Conservation (phyloP, 305 asterid species). For the Plantago lanceolata region DNA sequence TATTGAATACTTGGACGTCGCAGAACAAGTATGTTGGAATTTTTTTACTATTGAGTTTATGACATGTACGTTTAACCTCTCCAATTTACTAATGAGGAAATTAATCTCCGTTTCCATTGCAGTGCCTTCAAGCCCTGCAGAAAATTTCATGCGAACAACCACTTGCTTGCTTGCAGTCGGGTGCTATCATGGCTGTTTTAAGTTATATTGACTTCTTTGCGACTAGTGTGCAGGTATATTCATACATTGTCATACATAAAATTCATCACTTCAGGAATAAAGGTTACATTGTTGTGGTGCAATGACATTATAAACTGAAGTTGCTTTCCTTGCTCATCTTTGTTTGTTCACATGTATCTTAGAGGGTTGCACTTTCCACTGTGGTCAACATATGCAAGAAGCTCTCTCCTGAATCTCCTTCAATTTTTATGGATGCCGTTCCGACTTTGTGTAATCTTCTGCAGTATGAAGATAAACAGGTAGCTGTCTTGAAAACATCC, state of each 20-base stretch:
- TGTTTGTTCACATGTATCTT: constrained; percentile 24
- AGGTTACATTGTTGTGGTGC: constrained; percentile 10
- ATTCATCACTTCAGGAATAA: neutral
- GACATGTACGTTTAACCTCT: neutral
- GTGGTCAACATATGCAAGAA: constrained; percentile 85
- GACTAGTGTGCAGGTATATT: constrained; percentile 80
- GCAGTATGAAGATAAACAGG: constrained; percentile 89
- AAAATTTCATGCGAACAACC: constrained; percentile 88
- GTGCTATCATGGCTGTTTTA: constrained; percentile 87
- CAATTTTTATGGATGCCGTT: constrained; percentile 86
- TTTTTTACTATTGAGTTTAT: neutral
- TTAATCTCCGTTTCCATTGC: constrained; percentile 23
- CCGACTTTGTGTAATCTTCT: constrained; percentile 92
- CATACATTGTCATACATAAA: constrained; percentile 1
- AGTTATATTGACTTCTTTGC: constrained; percentile 87
- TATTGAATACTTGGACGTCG: constrained; percentile 86
- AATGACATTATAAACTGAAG: constrained; percentile 25
- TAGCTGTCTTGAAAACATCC: constrained; percentile 28
- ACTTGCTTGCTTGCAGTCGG: constrained; percentile 85
- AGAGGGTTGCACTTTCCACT: constrained; percentile 94
- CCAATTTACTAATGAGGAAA: neutral
- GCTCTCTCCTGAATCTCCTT: constrained; percentile 59
- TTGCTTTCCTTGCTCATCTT: constrained; percentile 13
- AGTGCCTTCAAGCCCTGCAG: constrained; percentile 95
- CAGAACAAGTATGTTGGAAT: constrained; percentile 76